Base-by-base conservation (phyloP, 140 eudicot species). In the Oenanthe javanica region DNA sequence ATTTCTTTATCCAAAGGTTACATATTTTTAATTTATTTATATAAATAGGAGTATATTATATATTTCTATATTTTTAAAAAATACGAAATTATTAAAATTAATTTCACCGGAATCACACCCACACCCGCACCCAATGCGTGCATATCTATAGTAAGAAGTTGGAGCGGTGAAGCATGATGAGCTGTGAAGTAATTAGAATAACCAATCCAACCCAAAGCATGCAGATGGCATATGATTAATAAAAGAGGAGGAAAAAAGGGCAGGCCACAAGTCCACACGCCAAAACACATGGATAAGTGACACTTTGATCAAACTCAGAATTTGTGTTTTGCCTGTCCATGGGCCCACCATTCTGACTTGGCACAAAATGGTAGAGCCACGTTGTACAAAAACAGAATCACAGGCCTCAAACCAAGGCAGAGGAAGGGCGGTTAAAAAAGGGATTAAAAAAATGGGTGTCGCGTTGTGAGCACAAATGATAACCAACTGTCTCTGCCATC, bases 231-330 rank as follows among this genome's bases (percentile, higher is more conserved):
- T 8, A n/a, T 59, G n/a, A 59, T 57, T 57, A 57, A 57, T 8
- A 21, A 19, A 57, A 57, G 66, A 8, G 6, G 2, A 1, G 13
- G 16, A 27, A 12, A 14, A 67, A 31, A 67, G 13, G 72, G 76
- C 76, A 71, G 23, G 15, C 54, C 77, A 72, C 77, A 43, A 71
- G 16, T 45, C 72, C 78, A 74, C 78, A 75, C 78, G 77, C 84
- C 84, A 79, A 79, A 84, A 80, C 86, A 86, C 85, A 86, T 80
- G 88, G 80, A 82, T 84, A 84, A 72, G 84, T 78, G 84, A 84
- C 87, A 76, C 64, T 78, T 72, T 74, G 77, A 74, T 72, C 21
- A 16, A 80, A 3, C 31, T 78, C 25, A 69, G 55, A 23, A 12
- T 82, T 84, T 36, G 78, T 27, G 46, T 73, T 11, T 8, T 40